These are phyloP conservation scores for Penstemon barbatus DNA, from an alignment of 257 asterid species.

Conservation along the genomic window DNA sequence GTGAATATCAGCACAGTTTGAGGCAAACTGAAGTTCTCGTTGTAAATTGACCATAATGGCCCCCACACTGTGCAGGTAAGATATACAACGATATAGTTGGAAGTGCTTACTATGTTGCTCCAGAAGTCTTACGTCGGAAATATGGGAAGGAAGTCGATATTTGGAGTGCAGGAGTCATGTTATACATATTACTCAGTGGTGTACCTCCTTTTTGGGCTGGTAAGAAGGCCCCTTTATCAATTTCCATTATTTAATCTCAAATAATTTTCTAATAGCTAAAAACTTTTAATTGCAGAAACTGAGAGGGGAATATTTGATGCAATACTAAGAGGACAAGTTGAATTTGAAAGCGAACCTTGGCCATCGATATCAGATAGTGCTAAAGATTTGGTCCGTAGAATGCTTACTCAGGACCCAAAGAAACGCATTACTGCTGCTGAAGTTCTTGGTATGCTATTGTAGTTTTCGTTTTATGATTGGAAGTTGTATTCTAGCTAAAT, in stretches of 20 bases:
- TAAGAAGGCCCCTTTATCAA: constrained; percentile 1
- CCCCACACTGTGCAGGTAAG: constrained; percentile 4
- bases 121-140: constrained; percentile 3
- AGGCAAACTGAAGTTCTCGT: no score
- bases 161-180: constrained; percentile 19
- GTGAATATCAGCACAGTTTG: no score
- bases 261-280: not conserved
- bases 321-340: constrained; percentile 42
- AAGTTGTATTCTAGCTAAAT: not conserved
- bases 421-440: constrained; percentile 14
- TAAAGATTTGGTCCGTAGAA: constrained; percentile 41
- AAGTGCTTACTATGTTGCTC: constrained; percentile 21
- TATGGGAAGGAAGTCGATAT: constrained; percentile 16
- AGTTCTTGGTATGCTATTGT: constrained; percentile 7
- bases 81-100: constrained; percentile 21
- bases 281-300: constrained; percentile 31
- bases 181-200: constrained; percentile 22
- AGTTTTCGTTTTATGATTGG: not conserved
- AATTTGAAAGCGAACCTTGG: constrained; percentile 51
- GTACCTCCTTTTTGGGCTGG: constrained; percentile 27
- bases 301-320: constrained; percentile 47
- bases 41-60: not conserved
- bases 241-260: not conserved
- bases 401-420: constrained; percentile 24
- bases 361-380: constrained; percentile 48